Conservation (phyloP, 139 green algal species). For the Ettlia oleoabundans region DNA sequence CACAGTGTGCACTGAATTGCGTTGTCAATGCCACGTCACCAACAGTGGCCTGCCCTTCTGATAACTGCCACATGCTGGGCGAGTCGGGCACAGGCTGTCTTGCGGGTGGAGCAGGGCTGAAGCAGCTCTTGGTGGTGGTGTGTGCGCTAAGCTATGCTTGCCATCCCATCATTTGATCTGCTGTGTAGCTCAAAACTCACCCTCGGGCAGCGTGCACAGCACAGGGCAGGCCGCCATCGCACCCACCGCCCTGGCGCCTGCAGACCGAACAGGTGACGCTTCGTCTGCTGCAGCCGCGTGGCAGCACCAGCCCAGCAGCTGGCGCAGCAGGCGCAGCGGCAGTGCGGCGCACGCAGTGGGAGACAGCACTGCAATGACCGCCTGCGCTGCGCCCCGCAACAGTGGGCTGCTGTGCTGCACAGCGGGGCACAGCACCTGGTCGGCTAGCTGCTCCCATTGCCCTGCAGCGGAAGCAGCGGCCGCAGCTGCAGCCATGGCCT, state of each 20-base stretch:
- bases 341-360: constrained; percentile 29
- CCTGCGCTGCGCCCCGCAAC: constrained; percentile 45
- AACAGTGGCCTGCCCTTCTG: no score
- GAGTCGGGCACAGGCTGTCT: no score
- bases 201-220: not conserved
- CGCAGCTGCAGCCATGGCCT: not conserved
- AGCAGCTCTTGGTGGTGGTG: not conserved
- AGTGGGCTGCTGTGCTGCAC: constrained; percentile 45
- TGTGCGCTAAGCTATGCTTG: no score
- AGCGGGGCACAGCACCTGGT: constrained; percentile 37
- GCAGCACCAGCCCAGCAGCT: constrained; percentile 9
- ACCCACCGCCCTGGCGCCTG: constrained; percentile 37
- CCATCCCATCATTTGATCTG: no score
- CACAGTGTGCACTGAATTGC: no score
- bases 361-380: constrained; percentile 29
- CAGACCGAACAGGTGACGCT: constrained; percentile 50
- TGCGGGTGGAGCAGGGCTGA: not conserved
- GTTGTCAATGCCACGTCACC: no score
- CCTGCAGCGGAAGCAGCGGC: constrained; percentile 3
- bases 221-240: not conserved
- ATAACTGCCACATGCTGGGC: no score
- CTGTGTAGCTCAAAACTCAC: not conserved
- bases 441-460: constrained; percentile 39
- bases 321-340: constrained; percentile 13
- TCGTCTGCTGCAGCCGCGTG: constrained; percentile 3